Conservation (phyloP, 495 filamentous ascomycete genomes). For the Talaromyces thailandensis region DNA sequence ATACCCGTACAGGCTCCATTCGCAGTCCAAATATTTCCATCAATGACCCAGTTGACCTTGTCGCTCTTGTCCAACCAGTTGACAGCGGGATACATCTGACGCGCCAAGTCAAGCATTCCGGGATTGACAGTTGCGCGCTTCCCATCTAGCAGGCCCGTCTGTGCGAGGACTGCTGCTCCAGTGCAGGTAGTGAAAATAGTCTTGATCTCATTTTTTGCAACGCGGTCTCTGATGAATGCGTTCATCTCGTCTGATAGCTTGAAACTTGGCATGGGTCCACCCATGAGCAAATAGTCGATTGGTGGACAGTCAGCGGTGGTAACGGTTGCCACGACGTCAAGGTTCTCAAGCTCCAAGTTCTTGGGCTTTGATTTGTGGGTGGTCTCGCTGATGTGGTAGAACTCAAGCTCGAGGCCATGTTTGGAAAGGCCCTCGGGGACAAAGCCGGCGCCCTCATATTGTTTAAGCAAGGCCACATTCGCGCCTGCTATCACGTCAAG, state of each 20-base stretch:
- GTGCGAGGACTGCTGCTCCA: constrained; percentile 41
- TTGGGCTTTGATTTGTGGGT: constrained; percentile 13
- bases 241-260: constrained; percentile 2
- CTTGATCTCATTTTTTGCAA: constrained; percentile 16
- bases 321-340: constrained; percentile 16
- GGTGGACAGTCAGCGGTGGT: constrained; percentile 17
- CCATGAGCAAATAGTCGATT: constrained; percentile 20
- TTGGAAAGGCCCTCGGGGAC: background rate
- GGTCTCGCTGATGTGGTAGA: constrained; percentile 25
- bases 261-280: constrained; percentile 12
- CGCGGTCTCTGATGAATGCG: constrained; percentile 6
- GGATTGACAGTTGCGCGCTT: constrained; percentile 44
- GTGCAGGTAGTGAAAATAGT: constrained; percentile 54
- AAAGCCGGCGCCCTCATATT: background rate
- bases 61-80: constrained; percentile 7
- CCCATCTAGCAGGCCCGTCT: constrained; percentile 49
- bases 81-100: background rate
- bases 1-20: constrained; percentile 24
- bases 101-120: background rate
- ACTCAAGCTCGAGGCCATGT: constrained; percentile 14
- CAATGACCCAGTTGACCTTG: constrained; percentile 24
- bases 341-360: constrained; percentile 10
- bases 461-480: background rate
- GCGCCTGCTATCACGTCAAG: constrained; percentile 18
- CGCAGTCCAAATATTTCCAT: constrained; percentile 28